A percentile compares a stretch with the other conserved stretches of the same genome.
phyloP scores from a whole-genome alignment of 352 stramenopile species.

The Phytophthora capsici region DNA sequence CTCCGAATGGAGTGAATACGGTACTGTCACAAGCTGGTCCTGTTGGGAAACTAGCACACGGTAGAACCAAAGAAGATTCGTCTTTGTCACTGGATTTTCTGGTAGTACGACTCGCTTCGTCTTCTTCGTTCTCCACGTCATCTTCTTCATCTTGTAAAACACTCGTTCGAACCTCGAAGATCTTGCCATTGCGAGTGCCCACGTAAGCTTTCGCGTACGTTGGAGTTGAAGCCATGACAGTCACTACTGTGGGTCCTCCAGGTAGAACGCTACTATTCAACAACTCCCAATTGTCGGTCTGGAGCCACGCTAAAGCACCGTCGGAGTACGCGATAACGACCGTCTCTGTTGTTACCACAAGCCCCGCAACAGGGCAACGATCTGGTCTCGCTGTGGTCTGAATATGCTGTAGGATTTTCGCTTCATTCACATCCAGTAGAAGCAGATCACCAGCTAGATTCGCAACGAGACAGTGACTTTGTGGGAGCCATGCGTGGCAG shows the following conservation, averaged over 20 bases:
- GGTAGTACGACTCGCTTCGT: constrained; percentile 29
- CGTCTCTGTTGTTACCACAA: constrained; percentile 63
- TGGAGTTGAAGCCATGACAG: constrained; percentile 54
- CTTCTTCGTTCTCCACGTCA: constrained; percentile 62
- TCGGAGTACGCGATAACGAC: constrained; percentile 61
- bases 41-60: constrained; percentile 58
- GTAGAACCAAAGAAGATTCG: constrained; percentile 43
- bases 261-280: constrained; percentile 46
- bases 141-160: constrained; percentile 65
- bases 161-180: constrained; percentile 71
- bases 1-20: constrained; percentile 62
- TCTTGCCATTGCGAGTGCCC: constrained; percentile 56
- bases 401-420: constrained; percentile 41
- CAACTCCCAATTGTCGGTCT: constrained; percentile 49
- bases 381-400: constrained; percentile 39
- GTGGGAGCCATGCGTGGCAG: constrained; percentile 67
- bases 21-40: constrained; percentile 54
- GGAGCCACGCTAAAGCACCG: constrained; percentile 57
- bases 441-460: constrained; percentile 66
- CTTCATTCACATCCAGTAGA: constrained; percentile 47
- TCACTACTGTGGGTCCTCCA: constrained; percentile 27
- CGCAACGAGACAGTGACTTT: constrained; percentile 49
- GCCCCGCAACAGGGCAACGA: constrained; percentile 45
- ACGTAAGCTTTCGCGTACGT: constrained; percentile 66
- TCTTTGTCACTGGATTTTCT: constrained; percentile 1